These are phyloP conservation scores for Aureobasidium sp. DNA, from an alignment of 2,329 filamentous ascomycete species.

Conservation along the genomic window DNA sequence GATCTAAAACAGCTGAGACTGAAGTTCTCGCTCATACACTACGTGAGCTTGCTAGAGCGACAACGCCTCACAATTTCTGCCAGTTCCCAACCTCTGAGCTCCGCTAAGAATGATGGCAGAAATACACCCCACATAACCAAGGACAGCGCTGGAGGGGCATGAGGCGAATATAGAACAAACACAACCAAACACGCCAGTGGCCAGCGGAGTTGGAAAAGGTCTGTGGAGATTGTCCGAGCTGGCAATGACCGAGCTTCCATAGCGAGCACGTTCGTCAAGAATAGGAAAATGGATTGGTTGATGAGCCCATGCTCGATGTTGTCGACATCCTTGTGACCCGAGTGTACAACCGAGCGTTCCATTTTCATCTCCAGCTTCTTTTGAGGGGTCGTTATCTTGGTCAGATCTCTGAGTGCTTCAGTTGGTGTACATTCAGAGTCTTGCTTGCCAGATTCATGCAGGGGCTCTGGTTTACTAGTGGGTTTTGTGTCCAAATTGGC, in stretches of 20 bases:
- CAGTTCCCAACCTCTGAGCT: not conserved
- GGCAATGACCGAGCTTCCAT: not conserved
- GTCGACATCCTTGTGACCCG: not conserved
- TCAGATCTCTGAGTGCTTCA: not conserved
- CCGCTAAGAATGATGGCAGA: not conserved
- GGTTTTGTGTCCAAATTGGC: not conserved
- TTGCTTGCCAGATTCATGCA: not conserved
- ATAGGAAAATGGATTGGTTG: not conserved
- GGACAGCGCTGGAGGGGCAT: not conserved
- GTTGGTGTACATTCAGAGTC: not conserved
- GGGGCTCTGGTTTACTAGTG: not conserved
- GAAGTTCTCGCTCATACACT: not conserved
- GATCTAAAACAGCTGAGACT: no score
- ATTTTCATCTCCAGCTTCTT: not conserved
- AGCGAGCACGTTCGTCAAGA: not conserved
- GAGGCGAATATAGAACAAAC: not conserved
- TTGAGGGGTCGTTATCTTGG: not conserved
- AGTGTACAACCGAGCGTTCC: not conserved
- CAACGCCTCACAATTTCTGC: not conserved
- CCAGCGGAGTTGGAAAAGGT: not conserved
- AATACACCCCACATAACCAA: not conserved
- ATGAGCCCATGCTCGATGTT: not conserved
- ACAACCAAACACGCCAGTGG: not conserved
- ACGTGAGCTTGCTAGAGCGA: not conserved
- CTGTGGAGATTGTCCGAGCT: not conserved